These are phyloP conservation scores for Ulmus americana DNA, from an alignment of 331 rosid species.

Conservation along the genomic window DNA sequence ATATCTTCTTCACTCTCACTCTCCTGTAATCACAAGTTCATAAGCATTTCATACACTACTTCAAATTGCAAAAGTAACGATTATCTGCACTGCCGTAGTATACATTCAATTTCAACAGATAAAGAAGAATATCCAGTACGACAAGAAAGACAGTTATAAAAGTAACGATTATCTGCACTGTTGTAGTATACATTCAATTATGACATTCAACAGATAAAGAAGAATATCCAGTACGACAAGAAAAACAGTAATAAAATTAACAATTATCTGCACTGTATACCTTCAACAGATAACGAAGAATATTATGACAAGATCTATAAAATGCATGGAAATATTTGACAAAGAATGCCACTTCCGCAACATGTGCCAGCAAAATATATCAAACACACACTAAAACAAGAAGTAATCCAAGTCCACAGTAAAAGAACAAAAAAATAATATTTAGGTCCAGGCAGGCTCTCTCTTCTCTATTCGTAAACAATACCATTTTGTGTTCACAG, in stretches of 20 bases:
- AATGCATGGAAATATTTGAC: no score
- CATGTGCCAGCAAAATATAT: no score
- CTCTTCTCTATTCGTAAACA: no score
- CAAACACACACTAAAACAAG: not conserved
- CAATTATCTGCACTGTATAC: no score
- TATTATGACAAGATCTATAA: no score
- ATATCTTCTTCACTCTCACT: slow-evolving; percentile 81
- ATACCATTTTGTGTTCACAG: no score
- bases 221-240: not conserved
- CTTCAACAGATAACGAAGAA: no score
- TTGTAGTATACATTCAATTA: not conserved
- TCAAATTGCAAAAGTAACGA: not conserved
- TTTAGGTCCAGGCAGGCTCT: no score
- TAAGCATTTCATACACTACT: not conserved
- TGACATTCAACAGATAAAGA: not conserved
- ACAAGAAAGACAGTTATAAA: not conserved
- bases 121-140: not conserved
- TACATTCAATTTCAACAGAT: not conserved
- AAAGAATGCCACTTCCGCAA: no score
- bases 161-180: not conserved
- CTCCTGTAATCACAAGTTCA: slow-evolving; percentile 38
- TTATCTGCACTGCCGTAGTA: not conserved
- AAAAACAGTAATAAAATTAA: no score
- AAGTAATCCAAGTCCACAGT: no score
- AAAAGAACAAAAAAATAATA: no score